These are phyloP conservation scores for Epichloe scottii DNA, from an alignment of 2,329 filamentous ascomycete species.

Conservation along the genomic window DNA sequence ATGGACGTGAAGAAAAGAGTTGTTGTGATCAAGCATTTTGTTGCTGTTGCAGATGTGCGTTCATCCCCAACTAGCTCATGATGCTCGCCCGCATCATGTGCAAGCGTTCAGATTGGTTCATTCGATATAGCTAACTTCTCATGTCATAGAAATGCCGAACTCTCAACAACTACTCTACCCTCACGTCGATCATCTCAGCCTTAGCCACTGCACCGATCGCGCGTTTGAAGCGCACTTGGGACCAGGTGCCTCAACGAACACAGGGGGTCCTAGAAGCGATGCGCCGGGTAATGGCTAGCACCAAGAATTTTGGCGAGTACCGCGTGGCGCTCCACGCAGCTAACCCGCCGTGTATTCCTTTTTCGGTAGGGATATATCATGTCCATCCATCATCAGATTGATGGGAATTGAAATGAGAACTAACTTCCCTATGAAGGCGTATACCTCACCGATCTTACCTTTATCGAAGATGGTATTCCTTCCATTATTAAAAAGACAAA, in stretches of 20 bases:
- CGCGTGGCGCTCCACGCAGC: constrained; percentile 83
- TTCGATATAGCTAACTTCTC: constrained; percentile 8
- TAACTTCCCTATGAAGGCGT: constrained; percentile 41
- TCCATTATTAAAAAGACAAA: constrained; percentile 94
- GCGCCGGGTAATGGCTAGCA: constrained; percentile 90
- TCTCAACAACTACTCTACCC: constrained; percentile 92
- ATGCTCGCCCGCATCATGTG: not conserved
- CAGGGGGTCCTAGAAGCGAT: constrained; percentile 73
- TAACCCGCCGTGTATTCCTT: constrained; percentile 98
- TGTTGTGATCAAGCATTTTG: constrained; percentile 96
- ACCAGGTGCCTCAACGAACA: constrained; percentile 78
- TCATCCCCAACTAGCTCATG: not conserved
- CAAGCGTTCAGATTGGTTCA: not conserved
- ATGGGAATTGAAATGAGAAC: not conserved
- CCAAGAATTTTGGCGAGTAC: constrained; percentile 97
- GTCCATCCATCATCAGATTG: not conserved
- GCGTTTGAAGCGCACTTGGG: constrained; percentile 86
- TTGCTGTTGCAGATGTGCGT: constrained; percentile 86
- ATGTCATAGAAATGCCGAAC: constrained; percentile 67
- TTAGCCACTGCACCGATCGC: constrained; percentile 90
- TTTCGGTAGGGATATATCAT: constrained; percentile 53
- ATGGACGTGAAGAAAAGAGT: constrained; percentile 91
- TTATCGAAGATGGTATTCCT: constrained; percentile 96
- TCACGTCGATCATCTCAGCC: constrained; percentile 96
- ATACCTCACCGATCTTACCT: constrained; percentile 92